Evolutionary conservation across 2,329 filamentous ascomycete genomes (phyloP), one percentile per base, ranked within the genome.

Genomic region (Colletotrichum siamense): DNA sequence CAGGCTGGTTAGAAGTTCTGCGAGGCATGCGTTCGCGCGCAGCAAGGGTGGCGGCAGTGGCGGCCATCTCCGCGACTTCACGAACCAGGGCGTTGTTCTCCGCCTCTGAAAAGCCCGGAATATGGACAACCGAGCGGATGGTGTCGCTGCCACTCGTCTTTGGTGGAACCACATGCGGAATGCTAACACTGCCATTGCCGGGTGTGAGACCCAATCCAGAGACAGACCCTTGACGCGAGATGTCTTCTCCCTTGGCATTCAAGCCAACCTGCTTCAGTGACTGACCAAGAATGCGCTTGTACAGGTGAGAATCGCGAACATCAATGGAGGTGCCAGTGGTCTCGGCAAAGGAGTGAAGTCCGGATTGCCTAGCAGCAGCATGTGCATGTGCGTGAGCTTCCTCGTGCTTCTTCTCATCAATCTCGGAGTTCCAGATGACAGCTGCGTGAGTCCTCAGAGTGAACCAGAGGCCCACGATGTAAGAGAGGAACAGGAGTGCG

Each of bases 401-500:
- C 15, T 92, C 91, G 55, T 91, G 88, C 80, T 92, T 93, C 86
- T 95, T 96, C 85, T 96, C 94, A 52, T 96, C 94, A 4, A 90
- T 83, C 77, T 98, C 96, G 10, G 91, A 94, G 81, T 96, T 97
- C 97, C 97, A 99, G 79, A 99, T 99, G 62, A 98, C 94, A 6
- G 98, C 96, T 6, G 97, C 97, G 83, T 99, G 97, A 0, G 97
- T 99, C 78, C 97, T 92, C 24, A 99, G 90, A 1, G 97, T 99
- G 85, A 99, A 99, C 90, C 97, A 95, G 16, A 99, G 89, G 28
- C 97, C 97, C 76, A 99, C 97, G 44, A 97, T 89, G 83, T 99
- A 99, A 1, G 96, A 98, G 32, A 98, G 87, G 86, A 99, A 99
- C 16, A 99, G 89, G 82, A 98, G 90, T 6, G 93, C 86, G 1